A percentile compares a stretch with the other conserved stretches of the same genome.
These are phyloP conservation scores for Calonectria leucothoes DNA, from an alignment of 2,329 filamentous ascomycete species.

Conservation along the genomic window DNA sequence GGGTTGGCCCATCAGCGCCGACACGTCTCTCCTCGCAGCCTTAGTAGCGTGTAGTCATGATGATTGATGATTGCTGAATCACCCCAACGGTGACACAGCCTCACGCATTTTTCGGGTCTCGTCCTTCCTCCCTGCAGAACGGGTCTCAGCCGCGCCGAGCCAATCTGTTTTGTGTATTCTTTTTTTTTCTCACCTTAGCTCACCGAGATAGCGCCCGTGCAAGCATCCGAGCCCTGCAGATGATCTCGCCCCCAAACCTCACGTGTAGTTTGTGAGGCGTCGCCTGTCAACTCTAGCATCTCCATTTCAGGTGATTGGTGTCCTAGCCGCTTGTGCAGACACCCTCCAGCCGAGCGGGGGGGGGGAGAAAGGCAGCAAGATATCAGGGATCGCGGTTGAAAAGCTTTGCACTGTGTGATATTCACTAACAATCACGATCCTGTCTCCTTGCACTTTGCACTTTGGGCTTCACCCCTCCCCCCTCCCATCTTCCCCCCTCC, in stretches of 20 bases:
- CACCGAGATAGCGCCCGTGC: slow-evolving; percentile 16
- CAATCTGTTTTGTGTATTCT: too few relatives aligned
- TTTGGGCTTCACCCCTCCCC: neutral
- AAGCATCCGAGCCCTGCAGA: neutral
- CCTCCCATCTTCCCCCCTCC: neutral
- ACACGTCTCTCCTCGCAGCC: neutral
- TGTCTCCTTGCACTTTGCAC: neutral
- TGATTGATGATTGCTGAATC: neutral
- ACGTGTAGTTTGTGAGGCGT: slow-evolving; percentile 30
- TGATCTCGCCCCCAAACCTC: slow-evolving; percentile 33
- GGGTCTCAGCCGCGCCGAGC: neutral
- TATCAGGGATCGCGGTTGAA: neutral
- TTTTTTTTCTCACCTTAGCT: neutral
- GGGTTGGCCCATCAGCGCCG: neutral
- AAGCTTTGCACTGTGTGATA: slow-evolving; percentile 2
- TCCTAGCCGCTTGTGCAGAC: slow-evolving; percentile 39
- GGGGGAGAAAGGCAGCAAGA: neutral
- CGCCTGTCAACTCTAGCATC: slow-evolving; percentile 4
- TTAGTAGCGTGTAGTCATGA: neutral
- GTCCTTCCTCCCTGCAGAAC: slow-evolving; percentile 7
- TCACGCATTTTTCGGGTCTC: neutral
- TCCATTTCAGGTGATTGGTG: slow-evolving; percentile 29
- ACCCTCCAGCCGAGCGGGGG: slow-evolving; percentile 19
- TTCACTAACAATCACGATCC: neutral
- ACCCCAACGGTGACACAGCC: neutral